Base-by-base conservation (phyloP, 2,329 filamentous ascomycete species). In the Pseudogymnoascus sp. region DNA sequence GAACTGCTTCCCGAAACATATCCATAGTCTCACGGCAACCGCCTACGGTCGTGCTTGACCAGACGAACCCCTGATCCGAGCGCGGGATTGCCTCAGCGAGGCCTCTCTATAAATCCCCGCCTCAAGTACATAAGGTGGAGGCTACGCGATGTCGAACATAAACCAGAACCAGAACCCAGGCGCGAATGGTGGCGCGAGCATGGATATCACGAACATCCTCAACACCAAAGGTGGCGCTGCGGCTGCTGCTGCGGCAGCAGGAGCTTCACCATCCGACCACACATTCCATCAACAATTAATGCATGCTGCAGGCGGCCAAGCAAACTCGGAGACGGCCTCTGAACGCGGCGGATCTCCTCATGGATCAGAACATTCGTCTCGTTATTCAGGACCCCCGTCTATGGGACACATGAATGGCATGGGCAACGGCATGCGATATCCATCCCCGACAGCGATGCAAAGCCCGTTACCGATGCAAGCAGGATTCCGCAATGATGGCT, bases 191-290 rank as follows among this genome's bases (percentile, higher is more conserved):
- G 63, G 68, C 60, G 59, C 59, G 36, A 63, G 54, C 37, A 75
- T 75, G 73, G 73, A 75, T 54, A 74, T 75, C 65, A 74, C 73
- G 61, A 70, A 74, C 61, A 75, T 75, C 34, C 73, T 75, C 37
- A 74, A 75, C 66, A 69, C 71, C 5, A 74, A 74, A 66, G 71
- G 70, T n/a, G 65, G 57, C 45, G 70, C 70, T 67, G 70, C 65
- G n/a, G 70, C 67, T 16, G 68, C 68, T 11, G 71, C 69, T 11
- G 71, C 70, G 26, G 70, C 69, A 3, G 69, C 68, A 12, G 68
- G 66, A 16, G 29, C 23, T 42, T 59, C 67, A 16, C 66, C 66
- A 54, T 71, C 71, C 62, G 72, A 74, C 57, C 60, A 74, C n/a
- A 72, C 73, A 45, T 66, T 73, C 59, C 67, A 73, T 7, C 73